Percentiles rank a stretch among this genome's conserved stretches.
Evolutionary conservation across 805 yeast genomes (phyloP).

Genomic region (Wickerhamiella australiensis): DNA sequence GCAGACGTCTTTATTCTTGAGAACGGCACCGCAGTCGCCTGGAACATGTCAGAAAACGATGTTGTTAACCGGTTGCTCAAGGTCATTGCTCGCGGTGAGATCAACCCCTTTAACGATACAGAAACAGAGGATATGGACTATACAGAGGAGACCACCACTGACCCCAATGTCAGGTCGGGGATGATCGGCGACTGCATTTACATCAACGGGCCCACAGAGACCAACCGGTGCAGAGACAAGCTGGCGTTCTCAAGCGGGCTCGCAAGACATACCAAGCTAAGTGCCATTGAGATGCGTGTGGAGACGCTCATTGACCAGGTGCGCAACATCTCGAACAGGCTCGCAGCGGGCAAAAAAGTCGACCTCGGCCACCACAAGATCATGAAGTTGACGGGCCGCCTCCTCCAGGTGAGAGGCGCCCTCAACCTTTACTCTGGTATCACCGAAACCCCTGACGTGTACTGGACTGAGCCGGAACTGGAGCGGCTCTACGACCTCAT

Average conservation of each 20-base stretch:
- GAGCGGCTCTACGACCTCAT: constrained; percentile 64
- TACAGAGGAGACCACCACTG: constrained; percentile 34
- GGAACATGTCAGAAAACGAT: constrained; percentile 60
- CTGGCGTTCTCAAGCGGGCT: constrained; percentile 84
- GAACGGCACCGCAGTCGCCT: constrained; percentile 71
- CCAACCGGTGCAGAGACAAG: constrained; percentile 54
- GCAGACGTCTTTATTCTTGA: constrained; percentile 55
- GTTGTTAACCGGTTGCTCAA: constrained; percentile 35
- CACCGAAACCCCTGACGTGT: constrained; percentile 83
- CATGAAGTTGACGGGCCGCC: constrained; percentile 55
- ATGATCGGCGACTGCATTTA: constrained; percentile 62
- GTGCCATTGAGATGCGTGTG: constrained; percentile 60
- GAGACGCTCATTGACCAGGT: constrained; percentile 59
- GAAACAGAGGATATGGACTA: constrained; percentile 87
- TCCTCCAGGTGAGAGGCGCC: constrained; percentile 67
- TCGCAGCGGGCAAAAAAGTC: constrained; percentile 48
- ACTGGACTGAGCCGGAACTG: constrained; percentile 83
- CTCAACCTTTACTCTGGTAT: constrained; percentile 76
- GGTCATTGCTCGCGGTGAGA: constrained; percentile 37
- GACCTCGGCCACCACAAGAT: constrained; percentile 42
- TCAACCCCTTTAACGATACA: constrained; percentile 35
- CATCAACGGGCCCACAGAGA: constrained; percentile 39
- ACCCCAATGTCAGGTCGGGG: constrained; percentile 30
- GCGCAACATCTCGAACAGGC: constrained; percentile 47
- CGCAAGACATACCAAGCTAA: constrained; percentile 74